Percentiles rank a stretch among this genome's conserved stretches.
These are phyloP conservation scores for Diplosphaera chodatii DNA, from an alignment of 139 green algal genomes.

Conservation along the genomic window DNA sequence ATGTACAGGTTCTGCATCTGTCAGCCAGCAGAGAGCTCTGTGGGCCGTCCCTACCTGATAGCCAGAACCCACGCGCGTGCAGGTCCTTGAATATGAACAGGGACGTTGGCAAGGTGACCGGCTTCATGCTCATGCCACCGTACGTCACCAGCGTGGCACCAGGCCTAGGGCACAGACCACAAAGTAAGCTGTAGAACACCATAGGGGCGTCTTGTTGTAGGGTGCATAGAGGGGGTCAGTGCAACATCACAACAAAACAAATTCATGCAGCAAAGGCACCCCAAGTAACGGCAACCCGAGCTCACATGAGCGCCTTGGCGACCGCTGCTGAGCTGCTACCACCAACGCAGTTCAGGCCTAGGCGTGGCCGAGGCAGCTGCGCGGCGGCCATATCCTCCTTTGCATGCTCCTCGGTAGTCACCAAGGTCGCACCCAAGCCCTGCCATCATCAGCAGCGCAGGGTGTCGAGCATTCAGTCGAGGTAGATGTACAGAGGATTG, in stretches of 20 bases:
- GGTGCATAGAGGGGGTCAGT: no score
- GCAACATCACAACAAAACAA: no score
- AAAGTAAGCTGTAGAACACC: no score
- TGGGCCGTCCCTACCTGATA: slow-evolving; percentile 42
- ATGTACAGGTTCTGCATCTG: no score
- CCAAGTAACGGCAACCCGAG: slow-evolving; percentile 7
- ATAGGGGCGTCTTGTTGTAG: no score
- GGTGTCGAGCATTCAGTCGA: no score
- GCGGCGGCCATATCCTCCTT: slow-evolving; percentile 29
- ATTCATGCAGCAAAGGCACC: no score
- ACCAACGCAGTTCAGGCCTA: slow-evolving; percentile 78
- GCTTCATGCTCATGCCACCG: slow-evolving; percentile 79
- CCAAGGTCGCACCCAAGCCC: slow-evolving; percentile 55
- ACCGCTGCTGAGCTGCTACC: slow-evolving; percentile 42
- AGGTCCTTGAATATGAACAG: slow-evolving; percentile 91
- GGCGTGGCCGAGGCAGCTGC: slow-evolving; percentile 33
- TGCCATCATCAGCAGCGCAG: no score
- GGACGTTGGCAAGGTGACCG: slow-evolving; percentile 55
- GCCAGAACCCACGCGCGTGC: slow-evolving; percentile 69
- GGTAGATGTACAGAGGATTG: no score
- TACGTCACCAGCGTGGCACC: slow-evolving; percentile 80
- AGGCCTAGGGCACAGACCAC: no score
- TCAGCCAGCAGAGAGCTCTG: no score
- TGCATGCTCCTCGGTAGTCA: slow-evolving; percentile 54
- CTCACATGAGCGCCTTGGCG: slow-evolving; percentile 51